phyloP scores from a whole-genome alignment of 2,329 filamentous ascomycete species.

The Byssochlamys sp. region DNA sequence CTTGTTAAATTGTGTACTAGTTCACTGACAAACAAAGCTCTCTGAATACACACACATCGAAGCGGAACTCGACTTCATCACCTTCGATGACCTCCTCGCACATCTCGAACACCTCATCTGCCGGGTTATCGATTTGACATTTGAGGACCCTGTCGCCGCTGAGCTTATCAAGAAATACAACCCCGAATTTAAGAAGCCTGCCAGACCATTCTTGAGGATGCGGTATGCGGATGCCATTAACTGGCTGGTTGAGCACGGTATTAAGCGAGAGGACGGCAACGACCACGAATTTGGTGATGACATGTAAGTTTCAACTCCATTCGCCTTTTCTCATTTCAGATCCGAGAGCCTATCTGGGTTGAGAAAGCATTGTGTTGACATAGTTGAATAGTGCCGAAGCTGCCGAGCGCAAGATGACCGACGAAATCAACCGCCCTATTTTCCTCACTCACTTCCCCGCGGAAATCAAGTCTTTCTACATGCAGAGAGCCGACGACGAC shows the following conservation, averaged over 20 bases:
- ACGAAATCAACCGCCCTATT: constrained; percentile 89
- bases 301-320: constrained; percentile 45
- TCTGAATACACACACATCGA: constrained; percentile 96
- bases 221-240: constrained; percentile 86
- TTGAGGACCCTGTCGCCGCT: constrained; percentile 64
- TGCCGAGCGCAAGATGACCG: constrained; percentile 92
- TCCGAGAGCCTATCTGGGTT: neutral
- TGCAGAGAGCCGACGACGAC: constrained; percentile 78
- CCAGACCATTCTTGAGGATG: constrained; percentile 87
- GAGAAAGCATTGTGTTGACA: neutral
- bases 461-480: constrained; percentile 98
- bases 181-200: constrained; percentile 74
- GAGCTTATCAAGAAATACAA: constrained; percentile 75
- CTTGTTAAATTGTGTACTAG: neutral
- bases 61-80: constrained; percentile 91
- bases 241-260: constrained; percentile 83
- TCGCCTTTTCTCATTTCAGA: neutral
- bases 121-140: constrained; percentile 67
- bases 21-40: constrained; percentile 31
- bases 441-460: constrained; percentile 94
- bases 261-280: constrained; percentile 85
- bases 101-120: constrained; percentile 85
- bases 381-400: constrained; percentile 57
- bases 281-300: constrained; percentile 90
- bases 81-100: constrained; percentile 74